Percentiles rank a stretch among this genome's conserved stretches.
phyloP scores from a whole-genome alignment of 768 basidiomycete species.

The Guyanaporus albipodus region DNA sequence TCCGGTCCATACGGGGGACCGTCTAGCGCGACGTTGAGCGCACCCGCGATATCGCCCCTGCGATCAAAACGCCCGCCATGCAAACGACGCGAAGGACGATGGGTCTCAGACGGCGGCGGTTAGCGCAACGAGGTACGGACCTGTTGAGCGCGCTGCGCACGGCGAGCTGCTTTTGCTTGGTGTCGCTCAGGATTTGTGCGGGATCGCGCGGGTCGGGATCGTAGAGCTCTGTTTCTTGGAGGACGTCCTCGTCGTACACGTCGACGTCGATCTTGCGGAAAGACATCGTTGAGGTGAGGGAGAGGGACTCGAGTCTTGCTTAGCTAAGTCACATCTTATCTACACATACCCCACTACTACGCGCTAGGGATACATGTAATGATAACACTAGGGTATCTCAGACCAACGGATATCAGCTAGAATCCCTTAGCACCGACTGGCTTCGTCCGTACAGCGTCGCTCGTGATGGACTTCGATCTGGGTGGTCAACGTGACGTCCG shows the following conservation, averaged over 20 bases:
- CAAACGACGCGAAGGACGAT: too few relatives aligned
- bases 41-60: conserved; percentile 76
- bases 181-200: conserved; percentile 65
- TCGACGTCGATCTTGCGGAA: conserved; percentile 97
- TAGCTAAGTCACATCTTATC: conserved; percentile 6
- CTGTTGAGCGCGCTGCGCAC: conserved; percentile 73
- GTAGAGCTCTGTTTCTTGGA: conserved; percentile 82
- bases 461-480: background rate
- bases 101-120: too few relatives aligned
- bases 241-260: conserved; percentile 84
- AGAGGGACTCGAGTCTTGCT: background rate
- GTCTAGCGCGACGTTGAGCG: conserved; percentile 67
- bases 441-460: background rate
- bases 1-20: conserved; percentile 85
- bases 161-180: conserved; percentile 66
- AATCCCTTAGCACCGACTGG: background rate
- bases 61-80: too few relatives aligned
- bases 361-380: background rate
- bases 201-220: conserved; percentile 82
- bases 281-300: conserved; percentile 39
- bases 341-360: too few relatives aligned
- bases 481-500: conserved; percentile 5
- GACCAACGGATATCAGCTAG: background rate
- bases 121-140: conserved; percentile 56
- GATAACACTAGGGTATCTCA: background rate